Percentiles rank a stretch among this genome's conserved stretches.
phyloP scores from a whole-genome alignment of 2,329 filamentous ascomycete genomes.

The Trichoderma asperellum region DNA sequence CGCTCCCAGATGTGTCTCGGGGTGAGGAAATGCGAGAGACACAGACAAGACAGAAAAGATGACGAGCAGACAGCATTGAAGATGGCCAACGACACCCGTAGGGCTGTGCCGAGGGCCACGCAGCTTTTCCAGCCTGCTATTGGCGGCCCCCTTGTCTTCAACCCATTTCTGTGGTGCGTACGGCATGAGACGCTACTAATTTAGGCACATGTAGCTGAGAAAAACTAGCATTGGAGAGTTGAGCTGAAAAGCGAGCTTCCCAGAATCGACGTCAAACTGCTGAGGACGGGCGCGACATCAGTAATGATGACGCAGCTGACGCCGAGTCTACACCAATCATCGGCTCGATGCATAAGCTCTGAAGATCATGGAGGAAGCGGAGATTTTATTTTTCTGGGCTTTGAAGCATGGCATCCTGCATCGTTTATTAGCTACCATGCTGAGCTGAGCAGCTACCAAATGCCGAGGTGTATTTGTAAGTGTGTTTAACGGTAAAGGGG shows the following conservation, averaged over 20 bases:
- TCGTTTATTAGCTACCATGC: background rate
- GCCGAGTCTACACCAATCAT: constrained; percentile 10
- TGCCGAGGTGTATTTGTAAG: background rate
- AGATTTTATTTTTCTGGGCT: background rate
- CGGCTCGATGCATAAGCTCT: constrained; percentile 9
- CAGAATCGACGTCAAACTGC: background rate
- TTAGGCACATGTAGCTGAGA: background rate
- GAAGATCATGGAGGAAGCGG: constrained; percentile 7
- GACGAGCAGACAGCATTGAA: background rate
- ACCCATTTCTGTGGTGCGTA: background rate
- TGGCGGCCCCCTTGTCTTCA: background rate
- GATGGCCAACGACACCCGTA: background rate
- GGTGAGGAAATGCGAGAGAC: background rate
- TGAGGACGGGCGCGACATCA: background rate
- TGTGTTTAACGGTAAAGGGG: background rate
- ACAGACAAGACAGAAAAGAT: background rate
- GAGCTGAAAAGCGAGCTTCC: constrained; percentile 7
- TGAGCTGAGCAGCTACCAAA: background rate
- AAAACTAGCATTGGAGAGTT: background rate
- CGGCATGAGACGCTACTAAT: background rate
- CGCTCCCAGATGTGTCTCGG: constrained; percentile 8
- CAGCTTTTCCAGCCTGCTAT: background rate
- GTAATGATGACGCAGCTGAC: constrained; percentile 17
- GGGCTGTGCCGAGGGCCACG: background rate
- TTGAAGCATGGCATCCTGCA: background rate